phyloP scores from a whole-genome alignment of 1,284 basidiomycete species.

The Trametes hirsuta region DNA sequence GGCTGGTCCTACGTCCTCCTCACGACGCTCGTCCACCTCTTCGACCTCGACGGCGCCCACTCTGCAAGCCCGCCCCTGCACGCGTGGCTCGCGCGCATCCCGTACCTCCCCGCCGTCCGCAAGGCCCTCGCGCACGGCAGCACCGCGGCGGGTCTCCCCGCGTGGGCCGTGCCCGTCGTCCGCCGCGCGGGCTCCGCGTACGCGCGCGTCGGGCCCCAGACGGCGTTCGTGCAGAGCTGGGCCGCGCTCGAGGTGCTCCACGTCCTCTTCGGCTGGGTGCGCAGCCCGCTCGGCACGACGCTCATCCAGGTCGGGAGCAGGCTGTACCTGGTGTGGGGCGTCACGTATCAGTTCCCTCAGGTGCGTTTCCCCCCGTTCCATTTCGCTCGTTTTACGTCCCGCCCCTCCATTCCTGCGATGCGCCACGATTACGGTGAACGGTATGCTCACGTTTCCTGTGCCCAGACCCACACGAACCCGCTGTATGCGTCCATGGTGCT shows the following conservation, averaged over 20 bases:
- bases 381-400: neutral
- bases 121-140: slow-evolving; percentile 6
- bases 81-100: slow-evolving; percentile 20
- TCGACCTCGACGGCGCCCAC: slow-evolving; percentile 38
- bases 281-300: slow-evolving; percentile 83
- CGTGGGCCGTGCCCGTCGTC: slow-evolving; percentile 29
- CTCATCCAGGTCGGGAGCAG: slow-evolving; percentile 87
- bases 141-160: slow-evolving; percentile 36
- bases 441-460: neutral
- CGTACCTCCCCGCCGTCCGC: slow-evolving; percentile 21
- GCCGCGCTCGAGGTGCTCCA: slow-evolving; percentile 87
- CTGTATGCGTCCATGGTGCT: slow-evolving; percentile 91
- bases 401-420: neutral
- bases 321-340: slow-evolving; percentile 87
- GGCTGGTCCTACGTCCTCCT: slow-evolving; percentile 79
- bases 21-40: slow-evolving; percentile 52
- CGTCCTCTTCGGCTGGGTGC: slow-evolving; percentile 81
- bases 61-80: slow-evolving; percentile 22
- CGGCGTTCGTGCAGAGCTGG: slow-evolving; percentile 79
- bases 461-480: slow-evolving; percentile 72
- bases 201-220: slow-evolving; percentile 59
- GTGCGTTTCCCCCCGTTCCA: slow-evolving; percentile 41
- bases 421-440: neutral
- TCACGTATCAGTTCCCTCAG: slow-evolving; percentile 63
- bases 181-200: slow-evolving; percentile 51